phyloP scores from a whole-genome alignment of 345 rosid species.

The Ceriops zippeliana region DNA sequence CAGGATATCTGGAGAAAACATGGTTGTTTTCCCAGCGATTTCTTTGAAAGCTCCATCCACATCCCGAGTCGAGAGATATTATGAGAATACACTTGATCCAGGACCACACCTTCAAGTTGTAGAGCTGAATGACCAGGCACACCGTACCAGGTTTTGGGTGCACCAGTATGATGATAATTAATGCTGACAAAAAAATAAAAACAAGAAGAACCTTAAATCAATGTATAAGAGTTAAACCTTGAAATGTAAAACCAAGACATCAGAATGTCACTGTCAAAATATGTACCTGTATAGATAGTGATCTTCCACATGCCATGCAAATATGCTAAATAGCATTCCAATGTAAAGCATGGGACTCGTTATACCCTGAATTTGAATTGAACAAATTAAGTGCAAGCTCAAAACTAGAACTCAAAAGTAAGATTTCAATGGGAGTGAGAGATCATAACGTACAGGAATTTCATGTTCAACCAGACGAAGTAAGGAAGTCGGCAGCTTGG shows the following conservation, averaged over 20 bases:
- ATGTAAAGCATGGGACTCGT: slow-evolving; percentile 13
- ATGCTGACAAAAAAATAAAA: not conserved
- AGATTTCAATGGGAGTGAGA: not conserved
- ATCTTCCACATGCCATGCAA: slow-evolving; percentile 18
- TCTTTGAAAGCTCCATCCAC: slow-evolving; percentile 9
- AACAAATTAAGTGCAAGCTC: not conserved
- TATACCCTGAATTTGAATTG: slow-evolving; percentile 3
- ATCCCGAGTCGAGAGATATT: not conserved
- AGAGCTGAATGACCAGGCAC: slow-evolving; percentile 10
- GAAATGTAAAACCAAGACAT: not conserved
- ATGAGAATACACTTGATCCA: slow-evolving; percentile 4
- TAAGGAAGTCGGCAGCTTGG: not conserved
- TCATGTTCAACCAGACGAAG: slow-evolving; percentile 4
- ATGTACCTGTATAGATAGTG: slow-evolving; percentile 9
- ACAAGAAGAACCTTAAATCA: not conserved
- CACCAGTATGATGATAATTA: slow-evolving; percentile 12
- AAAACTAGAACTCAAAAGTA: not conserved
- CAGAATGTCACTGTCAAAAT: not conserved
- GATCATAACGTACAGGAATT: slow-evolving; percentile 1
- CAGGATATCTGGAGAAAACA: slow-evolving; percentile 1
- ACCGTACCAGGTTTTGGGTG: slow-evolving; percentile 17
- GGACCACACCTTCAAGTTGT: slow-evolving; percentile 8
- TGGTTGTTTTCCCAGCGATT: slow-evolving; percentile 1
- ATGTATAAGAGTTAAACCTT: not conserved
- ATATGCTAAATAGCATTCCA: slow-evolving; percentile 12